Conservation (phyloP, 257 asterid genomes). For the Solanum virginianum region DNA sequence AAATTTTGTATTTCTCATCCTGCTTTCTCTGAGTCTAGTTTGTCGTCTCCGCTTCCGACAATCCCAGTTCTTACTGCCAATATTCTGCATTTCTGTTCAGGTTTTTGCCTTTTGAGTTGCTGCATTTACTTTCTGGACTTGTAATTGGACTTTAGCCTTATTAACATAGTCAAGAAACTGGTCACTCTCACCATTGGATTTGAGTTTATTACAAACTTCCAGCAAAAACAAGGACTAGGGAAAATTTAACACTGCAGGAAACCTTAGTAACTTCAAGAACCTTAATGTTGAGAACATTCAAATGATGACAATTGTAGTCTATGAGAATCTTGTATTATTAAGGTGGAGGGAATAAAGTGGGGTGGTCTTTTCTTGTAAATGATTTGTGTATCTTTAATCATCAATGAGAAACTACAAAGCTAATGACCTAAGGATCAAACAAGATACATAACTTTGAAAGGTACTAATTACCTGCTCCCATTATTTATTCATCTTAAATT, state of each 20-base stretch:
- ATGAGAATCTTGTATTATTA: neutral
- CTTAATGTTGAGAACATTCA: constrained; percentile 53
- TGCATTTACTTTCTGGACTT: no score
- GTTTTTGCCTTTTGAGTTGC: no score
- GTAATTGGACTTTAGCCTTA: no score
- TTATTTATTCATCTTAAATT: neutral
- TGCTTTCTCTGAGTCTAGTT: no score
- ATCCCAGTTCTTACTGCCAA: no score
- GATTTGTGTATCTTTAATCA: neutral
- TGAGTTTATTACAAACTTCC: neutral
- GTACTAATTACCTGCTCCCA: neutral
- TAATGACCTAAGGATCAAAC: no score
- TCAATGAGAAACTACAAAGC: neutral
- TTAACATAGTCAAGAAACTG: no score
- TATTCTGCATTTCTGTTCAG: no score
- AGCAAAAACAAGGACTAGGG: constrained; percentile 51
- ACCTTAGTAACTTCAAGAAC: constrained; percentile 49
- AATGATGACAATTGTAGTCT: neutral
- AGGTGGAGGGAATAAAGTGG: neutral
- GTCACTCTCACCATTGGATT: no score
- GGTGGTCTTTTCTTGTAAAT: neutral
- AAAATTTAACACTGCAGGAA: constrained; percentile 30
- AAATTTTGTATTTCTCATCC: no score
- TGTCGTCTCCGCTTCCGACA: no score
- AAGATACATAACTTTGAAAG: neutral